Base-by-base conservation (phyloP, 1,284 basidiomycete genomes). In the Cryptococcus jaspeensis region DNA sequence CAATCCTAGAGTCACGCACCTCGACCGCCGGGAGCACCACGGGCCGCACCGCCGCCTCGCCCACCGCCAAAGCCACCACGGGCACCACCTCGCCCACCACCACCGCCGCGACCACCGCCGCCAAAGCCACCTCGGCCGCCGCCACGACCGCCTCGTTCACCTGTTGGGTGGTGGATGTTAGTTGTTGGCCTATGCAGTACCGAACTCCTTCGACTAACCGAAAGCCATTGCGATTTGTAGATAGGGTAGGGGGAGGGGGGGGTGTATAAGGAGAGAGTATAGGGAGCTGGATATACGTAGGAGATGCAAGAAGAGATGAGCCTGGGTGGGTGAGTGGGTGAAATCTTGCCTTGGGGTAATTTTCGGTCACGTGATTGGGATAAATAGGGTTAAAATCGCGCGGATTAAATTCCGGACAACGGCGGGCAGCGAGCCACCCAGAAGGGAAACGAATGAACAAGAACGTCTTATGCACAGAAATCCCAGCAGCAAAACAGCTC, bases 71-170 rank as follows among this genome's bases (percentile, higher is more conserved):
- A 62, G 25, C 69, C 71, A 47, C 70, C 70, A 43, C 70, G 62
- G 43, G 61, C 66, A 54, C 71, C 68, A 46, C 68, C 61, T 37
- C 78, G 76, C 39, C 74, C 66, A 25, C 66, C 61, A 42, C 76
- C 70, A 16, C 75, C 70, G 42, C 80, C 66, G 32, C 78, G 70
- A 40, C 67, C 68, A 55, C 76, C 68, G 41, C 76, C 73, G 50
- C 66, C 65, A 9, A 32, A 32, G 52, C 78, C 78, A 50, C 74
- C 64, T 48, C 69, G 62, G 47, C 65, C 71, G 53, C 75, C 75
- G 37, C 75, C 71, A 52, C 76, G 70, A 60, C 78, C 74, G 35
- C 82, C 79, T 57, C 80, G 78, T 47, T 78, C 81, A 58, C 83
- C 84, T 75, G 53, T 32, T 32, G 28, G 28, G 9, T 32, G 28